These are phyloP conservation scores for Cucurbita argyrosperma DNA, from an alignment of 306 rosid species.

Conservation along the genomic window DNA sequence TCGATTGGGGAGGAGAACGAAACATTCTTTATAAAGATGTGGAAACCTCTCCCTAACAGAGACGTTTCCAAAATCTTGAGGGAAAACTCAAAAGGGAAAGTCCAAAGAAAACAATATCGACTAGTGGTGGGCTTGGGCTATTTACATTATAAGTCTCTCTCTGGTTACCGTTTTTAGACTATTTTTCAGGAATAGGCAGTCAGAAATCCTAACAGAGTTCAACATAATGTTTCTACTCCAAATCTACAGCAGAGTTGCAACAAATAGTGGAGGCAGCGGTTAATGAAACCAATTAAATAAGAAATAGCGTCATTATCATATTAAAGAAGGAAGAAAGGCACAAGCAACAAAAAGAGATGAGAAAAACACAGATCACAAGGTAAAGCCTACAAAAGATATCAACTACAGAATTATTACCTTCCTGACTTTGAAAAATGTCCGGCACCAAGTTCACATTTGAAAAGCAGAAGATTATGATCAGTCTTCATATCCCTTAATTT, in stretches of 20 bases:
- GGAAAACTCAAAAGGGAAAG: no score
- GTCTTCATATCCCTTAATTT: constrained; percentile 78
- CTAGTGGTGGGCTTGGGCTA: no score
- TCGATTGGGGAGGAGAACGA: no score
- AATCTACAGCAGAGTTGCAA: background rate
- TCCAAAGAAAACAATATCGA: no score
- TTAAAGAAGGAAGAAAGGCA: background rate
- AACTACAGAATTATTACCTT: constrained; percentile 30
- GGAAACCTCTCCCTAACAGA: no score
- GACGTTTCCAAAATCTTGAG: no score
- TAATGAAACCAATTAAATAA: background rate
- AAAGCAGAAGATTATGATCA: constrained; percentile 47
- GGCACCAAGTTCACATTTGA: constrained; percentile 90
- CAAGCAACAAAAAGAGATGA: background rate
- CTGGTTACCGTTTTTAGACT: background rate
- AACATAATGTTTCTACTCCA: background rate
- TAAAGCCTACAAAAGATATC: background rate
- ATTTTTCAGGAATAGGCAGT: background rate
- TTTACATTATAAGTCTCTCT: background rate
- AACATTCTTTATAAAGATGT: no score
- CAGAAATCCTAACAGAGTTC: background rate
- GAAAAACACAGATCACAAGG: background rate
- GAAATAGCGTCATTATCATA: background rate
- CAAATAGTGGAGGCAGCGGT: background rate
- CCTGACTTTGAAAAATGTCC: constrained; percentile 92